phyloP scores from a whole-genome alignment of 805 yeast genomes.

The Blastobotrys peoriensis region DNA sequence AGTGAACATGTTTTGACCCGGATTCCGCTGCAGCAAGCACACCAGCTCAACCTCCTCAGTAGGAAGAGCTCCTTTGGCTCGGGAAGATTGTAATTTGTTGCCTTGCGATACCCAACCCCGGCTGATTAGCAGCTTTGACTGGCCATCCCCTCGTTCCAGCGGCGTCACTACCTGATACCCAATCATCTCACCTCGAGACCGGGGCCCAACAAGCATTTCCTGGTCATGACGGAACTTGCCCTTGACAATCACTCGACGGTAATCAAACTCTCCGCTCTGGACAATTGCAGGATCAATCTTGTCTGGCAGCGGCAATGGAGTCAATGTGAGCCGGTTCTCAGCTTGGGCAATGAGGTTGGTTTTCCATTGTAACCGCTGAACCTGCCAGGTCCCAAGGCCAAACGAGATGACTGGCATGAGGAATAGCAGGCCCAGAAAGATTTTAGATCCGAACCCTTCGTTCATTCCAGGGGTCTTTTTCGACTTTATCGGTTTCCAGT shows the following conservation, averaged over 20 bases:
- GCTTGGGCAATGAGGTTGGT: constrained; percentile 71
- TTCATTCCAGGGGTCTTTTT: constrained; percentile 17
- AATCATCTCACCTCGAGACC: constrained; percentile 60
- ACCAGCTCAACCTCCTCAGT: constrained; percentile 63
- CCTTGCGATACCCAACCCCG: constrained; percentile 87
- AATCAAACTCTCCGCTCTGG: constrained; percentile 58
- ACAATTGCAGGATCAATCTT: constrained; percentile 52
- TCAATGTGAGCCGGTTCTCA: constrained; percentile 72
- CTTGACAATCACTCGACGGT: constrained; percentile 64
- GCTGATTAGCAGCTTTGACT: constrained; percentile 67
- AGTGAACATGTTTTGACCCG: constrained; percentile 59
- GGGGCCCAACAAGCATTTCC: constrained; percentile 90
- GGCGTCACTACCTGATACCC: constrained; percentile 85
- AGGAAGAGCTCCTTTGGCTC: constrained; percentile 64
- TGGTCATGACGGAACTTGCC: constrained; percentile 80
- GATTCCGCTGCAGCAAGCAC: constrained; percentile 68
- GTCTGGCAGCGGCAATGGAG: constrained; percentile 65
- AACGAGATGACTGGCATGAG: constrained; percentile 87
- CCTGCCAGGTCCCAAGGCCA: constrained; percentile 91
- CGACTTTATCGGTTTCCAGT: constrained; percentile 76
- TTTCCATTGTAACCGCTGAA: constrained; percentile 81
- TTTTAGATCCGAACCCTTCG: constrained; percentile 5
- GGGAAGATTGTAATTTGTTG: constrained; percentile 43
- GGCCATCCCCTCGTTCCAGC: constrained; percentile 66
- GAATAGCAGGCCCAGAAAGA: constrained; percentile 37